Evolutionary conservation across 2,329 filamentous ascomycete genomes (phyloP).

Genomic region (Botryotinia narcissicola): DNA sequence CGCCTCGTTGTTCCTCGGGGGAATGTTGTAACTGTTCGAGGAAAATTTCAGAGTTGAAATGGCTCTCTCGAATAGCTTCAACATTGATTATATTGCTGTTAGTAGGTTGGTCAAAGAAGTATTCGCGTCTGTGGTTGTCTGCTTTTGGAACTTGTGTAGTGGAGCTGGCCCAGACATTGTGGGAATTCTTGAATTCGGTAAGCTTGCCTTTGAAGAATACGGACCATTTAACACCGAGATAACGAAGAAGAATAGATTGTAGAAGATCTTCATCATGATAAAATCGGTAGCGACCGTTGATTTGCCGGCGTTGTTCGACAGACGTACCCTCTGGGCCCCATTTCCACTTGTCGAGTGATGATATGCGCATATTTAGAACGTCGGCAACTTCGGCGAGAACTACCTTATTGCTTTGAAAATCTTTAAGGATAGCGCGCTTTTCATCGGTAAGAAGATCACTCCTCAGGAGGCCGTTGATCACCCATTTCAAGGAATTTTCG

Average conservation of each 20-base stretch:
- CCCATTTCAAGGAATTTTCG: conserved; percentile 42
- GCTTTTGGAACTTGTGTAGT: conserved; percentile 38
- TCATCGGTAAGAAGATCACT: conserved; percentile 51
- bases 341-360: conserved; percentile 49
- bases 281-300: conserved; percentile 58
- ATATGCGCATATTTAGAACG: conserved; percentile 55
- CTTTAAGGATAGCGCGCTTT: conserved; percentile 48
- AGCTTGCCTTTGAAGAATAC: conserved; percentile 45
- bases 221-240: conserved; percentile 51
- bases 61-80: conserved; percentile 40
- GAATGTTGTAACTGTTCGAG: conserved; percentile 52
- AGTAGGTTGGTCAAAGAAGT: conserved; percentile 42
- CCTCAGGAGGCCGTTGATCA: conserved; percentile 49
- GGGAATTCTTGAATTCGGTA: conserved; percentile 18
- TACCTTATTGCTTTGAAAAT: conserved; percentile 48
- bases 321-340: conserved; percentile 48
- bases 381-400: conserved; percentile 54
- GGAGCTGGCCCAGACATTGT: conserved; percentile 25
- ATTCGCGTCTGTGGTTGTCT: conserved; percentile 40
- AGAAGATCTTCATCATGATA: conserved; percentile 59
- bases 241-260: conserved; percentile 53
- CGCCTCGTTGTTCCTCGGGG: conserved; percentile 37
- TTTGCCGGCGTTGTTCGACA: conserved; percentile 50
- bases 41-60: conserved; percentile 51
- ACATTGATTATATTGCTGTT: conserved; percentile 32